phyloP scores from a whole-genome alignment of 1,284 basidiomycete genomes.

The Peniophora sp. region DNA sequence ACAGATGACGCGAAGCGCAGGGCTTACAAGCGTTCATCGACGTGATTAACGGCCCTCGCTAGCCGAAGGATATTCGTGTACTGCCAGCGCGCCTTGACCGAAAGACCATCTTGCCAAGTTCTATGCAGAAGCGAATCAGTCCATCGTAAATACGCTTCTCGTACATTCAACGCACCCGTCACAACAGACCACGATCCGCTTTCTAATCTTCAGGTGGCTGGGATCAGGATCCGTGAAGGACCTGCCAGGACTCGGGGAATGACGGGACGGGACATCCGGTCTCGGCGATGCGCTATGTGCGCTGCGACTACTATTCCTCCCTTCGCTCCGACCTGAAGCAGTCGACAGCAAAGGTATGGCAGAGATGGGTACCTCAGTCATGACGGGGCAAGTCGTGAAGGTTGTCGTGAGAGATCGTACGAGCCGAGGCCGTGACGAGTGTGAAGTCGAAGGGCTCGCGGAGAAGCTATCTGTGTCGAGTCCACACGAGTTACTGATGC shows the following conservation, averaged over 20 bases:
- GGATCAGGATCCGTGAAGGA: conserved; percentile 8
- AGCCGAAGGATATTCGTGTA: conserved; percentile 59
- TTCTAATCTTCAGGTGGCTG: conserved; percentile 24
- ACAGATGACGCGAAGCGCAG: too few species aligned
- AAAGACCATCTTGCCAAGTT: conserved; percentile 39
- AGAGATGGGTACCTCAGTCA: too few species aligned
- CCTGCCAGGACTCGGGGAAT: conserved; percentile 1
- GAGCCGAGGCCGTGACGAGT: too few species aligned
- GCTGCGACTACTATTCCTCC: neutral
- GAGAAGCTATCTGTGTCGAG: too few species aligned
- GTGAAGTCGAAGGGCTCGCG: too few species aligned
- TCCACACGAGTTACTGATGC: too few species aligned
- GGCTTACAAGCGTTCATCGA: conserved; percentile 43
- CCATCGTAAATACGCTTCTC: neutral
- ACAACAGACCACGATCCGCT: conserved; percentile 61
- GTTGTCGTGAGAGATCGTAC: too few species aligned
- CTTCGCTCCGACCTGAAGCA: too few species aligned
- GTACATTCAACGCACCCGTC: conserved; percentile 43
- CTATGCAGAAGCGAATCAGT: conserved; percentile 10
- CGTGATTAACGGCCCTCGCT: conserved; percentile 47
- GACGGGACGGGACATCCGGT: neutral
- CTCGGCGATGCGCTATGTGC: conserved; percentile 2
- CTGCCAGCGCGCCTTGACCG: conserved; percentile 37
- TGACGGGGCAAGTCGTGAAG: too few species aligned
- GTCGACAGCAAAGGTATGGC: too few species aligned